Evolutionary conservation across 768 basidiomycete genomes (phyloP).

Genomic region (Hortiboletus campestris): DNA sequence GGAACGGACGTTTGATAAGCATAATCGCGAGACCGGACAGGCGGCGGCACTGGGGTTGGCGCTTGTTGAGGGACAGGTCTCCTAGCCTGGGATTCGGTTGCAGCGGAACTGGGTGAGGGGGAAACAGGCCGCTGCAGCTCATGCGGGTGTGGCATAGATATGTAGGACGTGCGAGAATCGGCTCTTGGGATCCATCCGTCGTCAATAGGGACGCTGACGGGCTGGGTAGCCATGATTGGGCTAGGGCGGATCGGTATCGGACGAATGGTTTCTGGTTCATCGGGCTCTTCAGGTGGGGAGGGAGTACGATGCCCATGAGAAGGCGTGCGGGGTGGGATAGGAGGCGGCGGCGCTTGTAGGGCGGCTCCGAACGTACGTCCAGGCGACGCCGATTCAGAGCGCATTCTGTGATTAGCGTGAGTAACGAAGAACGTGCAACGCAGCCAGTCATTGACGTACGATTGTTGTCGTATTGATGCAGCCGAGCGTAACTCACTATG

Average conservation of each 20-base stretch:
- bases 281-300: conserved; percentile 3
- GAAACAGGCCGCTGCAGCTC: conserved; percentile 13
- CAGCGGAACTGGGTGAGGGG: conserved; percentile 13
- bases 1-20: conserved; percentile 23
- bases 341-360: conserved; percentile 18
- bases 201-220: conserved; percentile 16
- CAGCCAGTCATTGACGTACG: conserved; percentile 21
- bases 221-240: conserved; percentile 9
- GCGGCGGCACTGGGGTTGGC: conserved; percentile 21
- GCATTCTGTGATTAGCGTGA: conserved; percentile 20
- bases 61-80: conserved; percentile 5
- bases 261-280: conserved; percentile 27
- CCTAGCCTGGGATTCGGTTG: conserved; percentile 13
- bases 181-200: conserved; percentile 31
- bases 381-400: conserved; percentile 29
- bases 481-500: conserved; percentile 13
- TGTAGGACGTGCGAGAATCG: conserved; percentile 26
- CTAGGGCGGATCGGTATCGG: conserved; percentile 29
- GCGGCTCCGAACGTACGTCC: conserved; percentile 20
- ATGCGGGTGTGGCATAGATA: conserved; percentile 24
- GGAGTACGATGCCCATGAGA: conserved; percentile 18
- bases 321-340: conserved; percentile 24
- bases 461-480: conserved; percentile 15
- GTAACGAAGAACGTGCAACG: conserved; percentile 3
- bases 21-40: conserved; percentile 28